Percentiles rank a stretch among this genome's conserved stretches.
phyloP scores from a whole-genome alignment of 2,329 filamentous ascomycete species.

The Phaeosphaeriaceae sp. region DNA sequence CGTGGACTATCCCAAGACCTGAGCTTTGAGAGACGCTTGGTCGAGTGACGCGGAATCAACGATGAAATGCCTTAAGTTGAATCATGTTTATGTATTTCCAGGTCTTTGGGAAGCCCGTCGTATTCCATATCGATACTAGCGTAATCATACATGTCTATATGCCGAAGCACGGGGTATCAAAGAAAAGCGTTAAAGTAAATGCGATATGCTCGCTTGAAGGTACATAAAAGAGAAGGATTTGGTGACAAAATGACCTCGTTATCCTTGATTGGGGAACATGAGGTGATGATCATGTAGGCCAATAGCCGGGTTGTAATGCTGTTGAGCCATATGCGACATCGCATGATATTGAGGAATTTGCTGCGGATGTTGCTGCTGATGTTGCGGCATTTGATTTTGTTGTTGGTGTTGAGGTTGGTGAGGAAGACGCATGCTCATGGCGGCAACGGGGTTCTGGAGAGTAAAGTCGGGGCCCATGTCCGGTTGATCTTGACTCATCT shows the following conservation, averaged over 20 bases:
- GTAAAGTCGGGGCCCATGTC: constrained; percentile 34
- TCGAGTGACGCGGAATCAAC: not conserved
- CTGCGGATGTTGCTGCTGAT: constrained; percentile 25
- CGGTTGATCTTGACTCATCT: constrained; percentile 23
- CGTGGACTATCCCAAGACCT: too few species aligned
- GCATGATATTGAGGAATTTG: constrained; percentile 32
- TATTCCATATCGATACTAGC: constrained; percentile 1
- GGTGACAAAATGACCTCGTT: constrained; percentile 2
- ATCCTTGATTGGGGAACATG: constrained; percentile 30
- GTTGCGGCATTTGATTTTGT: constrained; percentile 21
- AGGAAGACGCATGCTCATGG: constrained; percentile 29
- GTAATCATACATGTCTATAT: constrained; percentile 27
- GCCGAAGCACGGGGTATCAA: constrained; percentile 30
- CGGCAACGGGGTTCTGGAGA: constrained; percentile 24
- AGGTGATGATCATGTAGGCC: constrained; percentile 30
- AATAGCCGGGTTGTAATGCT: constrained; percentile 24
- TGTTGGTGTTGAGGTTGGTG: constrained; percentile 25
- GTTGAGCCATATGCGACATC: constrained; percentile 23
- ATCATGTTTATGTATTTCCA: not conserved
- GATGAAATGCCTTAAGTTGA: not conserved
- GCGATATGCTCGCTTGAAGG: constrained; percentile 26
- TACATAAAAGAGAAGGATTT: constrained; percentile 7
- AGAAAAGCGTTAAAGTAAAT: constrained; percentile 14
- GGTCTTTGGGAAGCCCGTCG: constrained; percentile 1
- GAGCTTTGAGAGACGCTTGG: not conserved